Evolutionary conservation across 2,329 filamentous ascomycete species (phyloP).

Genomic region (Penicillium sumatraense): DNA sequence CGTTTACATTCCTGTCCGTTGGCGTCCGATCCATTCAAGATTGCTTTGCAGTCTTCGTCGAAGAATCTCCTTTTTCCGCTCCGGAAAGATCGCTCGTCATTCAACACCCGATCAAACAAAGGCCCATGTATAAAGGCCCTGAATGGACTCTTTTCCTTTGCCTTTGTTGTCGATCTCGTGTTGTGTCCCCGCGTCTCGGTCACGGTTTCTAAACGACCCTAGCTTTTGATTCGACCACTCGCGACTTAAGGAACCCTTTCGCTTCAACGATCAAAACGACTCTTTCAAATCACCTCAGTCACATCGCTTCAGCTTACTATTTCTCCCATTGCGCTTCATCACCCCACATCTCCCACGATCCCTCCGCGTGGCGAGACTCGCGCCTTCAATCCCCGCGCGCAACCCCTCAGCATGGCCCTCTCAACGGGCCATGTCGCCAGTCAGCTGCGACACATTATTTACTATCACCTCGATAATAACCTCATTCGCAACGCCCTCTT

Average conservation of each 20-base stretch:
- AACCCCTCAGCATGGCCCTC: conserved; percentile 57
- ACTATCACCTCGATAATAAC: conserved; percentile 85
- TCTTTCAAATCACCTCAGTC: conserved; percentile 8
- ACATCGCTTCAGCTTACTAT: neutral
- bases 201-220: conserved; percentile 4
- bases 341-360: neutral
- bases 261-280: neutral
- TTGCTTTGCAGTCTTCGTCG: conserved; percentile 2
- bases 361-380: neutral
- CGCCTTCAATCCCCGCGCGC: conserved; percentile 5
- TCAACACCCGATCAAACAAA: neutral
- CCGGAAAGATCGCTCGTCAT: neutral
- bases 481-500: conserved; percentile 90
- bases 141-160: conserved; percentile 20
- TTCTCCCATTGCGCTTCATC: neutral
- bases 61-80: neutral
- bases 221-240: conserved; percentile 17
- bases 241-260: neutral
- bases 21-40: conserved; percentile 8
- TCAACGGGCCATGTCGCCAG: conserved; percentile 58
- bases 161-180: conserved; percentile 20
- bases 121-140: conserved; percentile 18
- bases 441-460: conserved; percentile 68
- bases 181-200: conserved; percentile 27
- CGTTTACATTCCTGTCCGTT: conserved; percentile 29